phyloP scores from a whole-genome alignment of 108 stramenopile genomes.

The Chaetoceros tenuissimus region DNA sequence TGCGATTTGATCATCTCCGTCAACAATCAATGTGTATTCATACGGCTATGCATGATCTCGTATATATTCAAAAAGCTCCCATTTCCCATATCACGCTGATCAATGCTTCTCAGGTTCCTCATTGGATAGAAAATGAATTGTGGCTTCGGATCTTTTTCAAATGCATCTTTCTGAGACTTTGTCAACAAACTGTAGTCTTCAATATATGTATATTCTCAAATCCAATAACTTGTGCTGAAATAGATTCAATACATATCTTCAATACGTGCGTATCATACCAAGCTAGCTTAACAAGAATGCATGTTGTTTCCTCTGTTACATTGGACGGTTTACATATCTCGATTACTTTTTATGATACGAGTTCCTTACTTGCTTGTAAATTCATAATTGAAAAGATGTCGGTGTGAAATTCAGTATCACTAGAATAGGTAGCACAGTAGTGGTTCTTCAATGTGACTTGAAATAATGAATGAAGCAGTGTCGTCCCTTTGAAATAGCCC shows the following conservation, averaged over 20 bases:
- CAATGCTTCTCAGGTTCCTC: too few relatives aligned
- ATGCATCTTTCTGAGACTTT: neutral
- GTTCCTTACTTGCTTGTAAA: too few relatives aligned
- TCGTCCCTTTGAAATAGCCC: too few relatives aligned
- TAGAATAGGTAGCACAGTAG: too few relatives aligned
- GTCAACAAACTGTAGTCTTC: neutral
- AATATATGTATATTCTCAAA: neutral
- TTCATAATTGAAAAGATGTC: too few relatives aligned
- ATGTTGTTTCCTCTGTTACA: neutral
- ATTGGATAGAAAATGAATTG: neutral
- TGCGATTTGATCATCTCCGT: neutral
- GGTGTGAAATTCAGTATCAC: too few relatives aligned
- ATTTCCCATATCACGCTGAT: neutral
- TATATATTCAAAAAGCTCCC: conserved; percentile 1
- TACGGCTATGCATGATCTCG: neutral
- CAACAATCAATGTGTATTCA: neutral
- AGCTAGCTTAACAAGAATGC: neutral
- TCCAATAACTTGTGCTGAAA: neutral
- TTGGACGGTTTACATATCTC: too few relatives aligned
- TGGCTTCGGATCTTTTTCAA: neutral
- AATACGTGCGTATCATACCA: neutral
- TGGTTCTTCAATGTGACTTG: too few relatives aligned
- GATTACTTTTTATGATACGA: too few relatives aligned
- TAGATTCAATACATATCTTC: neutral
- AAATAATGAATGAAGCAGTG: too few relatives aligned